Percentiles rank a stretch among this genome's conserved stretches.
phyloP scores from a whole-genome alignment of 2,329 filamentous ascomycete species.

The Penicillium sp. region DNA sequence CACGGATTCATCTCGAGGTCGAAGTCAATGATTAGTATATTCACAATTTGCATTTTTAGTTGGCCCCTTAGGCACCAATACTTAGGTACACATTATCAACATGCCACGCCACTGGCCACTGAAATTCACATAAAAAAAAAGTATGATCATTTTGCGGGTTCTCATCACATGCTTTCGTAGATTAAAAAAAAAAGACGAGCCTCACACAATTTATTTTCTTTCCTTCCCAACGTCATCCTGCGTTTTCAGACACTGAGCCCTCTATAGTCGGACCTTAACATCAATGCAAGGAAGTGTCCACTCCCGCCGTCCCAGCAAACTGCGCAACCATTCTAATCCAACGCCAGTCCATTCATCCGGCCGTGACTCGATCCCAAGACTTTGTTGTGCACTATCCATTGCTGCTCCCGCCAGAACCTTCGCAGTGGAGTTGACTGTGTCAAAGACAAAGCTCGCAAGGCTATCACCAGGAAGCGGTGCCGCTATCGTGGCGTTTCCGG shows the following conservation, averaged over 20 bases:
- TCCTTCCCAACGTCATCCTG: not conserved
- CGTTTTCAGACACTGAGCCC: not conserved
- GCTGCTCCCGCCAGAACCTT: constrained; percentile 67
- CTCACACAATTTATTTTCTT: not conserved
- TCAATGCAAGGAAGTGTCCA: constrained; percentile 92
- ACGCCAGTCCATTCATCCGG: constrained; percentile 71
- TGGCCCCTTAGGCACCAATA: not conserved
- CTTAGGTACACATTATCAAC: not conserved
- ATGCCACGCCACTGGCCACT: not conserved
- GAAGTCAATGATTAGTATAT: not conserved
- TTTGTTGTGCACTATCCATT: constrained; percentile 59
- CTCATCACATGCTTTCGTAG: not conserved
- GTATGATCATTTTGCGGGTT: not conserved
- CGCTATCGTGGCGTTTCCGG: constrained; percentile 16
- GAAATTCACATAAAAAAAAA: not conserved
- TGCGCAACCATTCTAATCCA: constrained; percentile 83
- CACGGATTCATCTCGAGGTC: no score
- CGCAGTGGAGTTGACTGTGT: constrained; percentile 68
- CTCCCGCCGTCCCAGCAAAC: constrained; percentile 76
- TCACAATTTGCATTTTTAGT: not conserved
- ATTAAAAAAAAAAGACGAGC: not conserved
- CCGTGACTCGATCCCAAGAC: constrained; percentile 37
- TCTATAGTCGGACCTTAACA: constrained; percentile 74
- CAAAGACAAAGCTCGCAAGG: constrained; percentile 40
- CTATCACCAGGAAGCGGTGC: constrained; percentile 31